Evolutionary conservation across 805 yeast genomes (phyloP), one percentile per base, ranked within the genome.

Genomic region (Ogataea glucozyma): DNA sequence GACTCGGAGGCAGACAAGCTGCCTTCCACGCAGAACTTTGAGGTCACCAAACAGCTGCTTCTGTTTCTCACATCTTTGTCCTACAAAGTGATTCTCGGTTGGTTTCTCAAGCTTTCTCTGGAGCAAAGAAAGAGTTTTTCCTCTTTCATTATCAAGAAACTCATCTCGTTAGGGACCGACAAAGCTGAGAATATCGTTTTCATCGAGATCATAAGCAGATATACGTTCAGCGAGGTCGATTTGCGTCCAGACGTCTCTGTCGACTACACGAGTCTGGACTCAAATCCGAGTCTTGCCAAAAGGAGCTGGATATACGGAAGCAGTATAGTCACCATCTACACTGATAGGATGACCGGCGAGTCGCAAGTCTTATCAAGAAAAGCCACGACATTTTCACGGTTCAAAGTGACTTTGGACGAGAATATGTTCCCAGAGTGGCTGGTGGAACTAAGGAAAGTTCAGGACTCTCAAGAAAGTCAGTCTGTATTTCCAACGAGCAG

Each of bases 101-200:
- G 95, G 90, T 87, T 81, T 50, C 63, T 87, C 52, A 77, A 81
- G 43, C 73, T 88, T 58, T 71, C 72, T 13, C 46, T 82, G 46
- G 65, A 64, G n/a, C 81, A 81, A 37, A 70, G 96, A 31, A 72
- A 73, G 38, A 69, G 72, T 26, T 54, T 87, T 26, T 76, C 85
- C 1, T 73, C 87, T 2, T 88, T 78, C 54, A 71, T 88, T 10
- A 71, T 80, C 27, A 74, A 78, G 43, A 80, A 78, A 48, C 59
- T 88, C 41, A 64, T 77, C 2, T 65, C 61, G 7, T 50, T 58
- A 16, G 56, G 54, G 4, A 46, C 62, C 4, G 41, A 47, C 8
- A 37, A 49, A 52, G 69, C 24, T 76, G 78, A 78, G 51, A 78
- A 79, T 12, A 56, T 78, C 46, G 86, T 88, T 1, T 76, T 75